Evolutionary conservation across 441 rosid species (phyloP), one percentile per base, ranked within the genome.

Genomic region (Iberis amara): DNA sequence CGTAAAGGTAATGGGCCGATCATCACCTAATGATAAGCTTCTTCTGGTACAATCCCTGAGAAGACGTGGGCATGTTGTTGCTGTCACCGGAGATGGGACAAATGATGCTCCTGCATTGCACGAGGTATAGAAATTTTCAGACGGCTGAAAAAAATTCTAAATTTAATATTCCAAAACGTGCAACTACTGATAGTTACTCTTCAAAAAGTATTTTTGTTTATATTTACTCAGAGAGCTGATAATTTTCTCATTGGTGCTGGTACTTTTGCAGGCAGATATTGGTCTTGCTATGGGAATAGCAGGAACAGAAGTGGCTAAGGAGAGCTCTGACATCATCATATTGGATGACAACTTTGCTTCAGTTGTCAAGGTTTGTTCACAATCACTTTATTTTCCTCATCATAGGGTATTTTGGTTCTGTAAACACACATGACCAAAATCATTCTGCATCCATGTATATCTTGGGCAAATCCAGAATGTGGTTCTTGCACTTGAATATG

Each of bases 281-380:
- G 98, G 98, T 64, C 92, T 92, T 66, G 83, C 98, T 18, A 92
- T 92, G 98, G 98, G 98, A 52, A 92, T 92, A 65, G 77, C 78
- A 61, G 99, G 99, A 52, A 92, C 99, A 11, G 99, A 92, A 76
- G 99, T 92, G 49, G 99, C 99, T 0, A 92, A 92, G 46, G 99
- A 92, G 77, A 92, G 78, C 73, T 92, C 99, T 0, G 99, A 92
- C 74, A 89, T 92, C 54, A 89, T 92, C 60, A 92, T 92, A 24
- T 57, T 92, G 76, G 99, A 89, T 46, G 97, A 92, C 62, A 71
- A 92, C 65, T 92, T 92, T 63, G 64, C 85, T 53, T 84, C 99
- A 8, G 96, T 92, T 74, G 99, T 92, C 39, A 87, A 88, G 94
- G 96, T 86, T 48, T 59, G 73, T 59, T 36, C 31, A 39, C 7